These are phyloP conservation scores for Mortierella polycephala DNA, from an alignment of 371 early-diverging fungal species.

Conservation along the genomic window DNA sequence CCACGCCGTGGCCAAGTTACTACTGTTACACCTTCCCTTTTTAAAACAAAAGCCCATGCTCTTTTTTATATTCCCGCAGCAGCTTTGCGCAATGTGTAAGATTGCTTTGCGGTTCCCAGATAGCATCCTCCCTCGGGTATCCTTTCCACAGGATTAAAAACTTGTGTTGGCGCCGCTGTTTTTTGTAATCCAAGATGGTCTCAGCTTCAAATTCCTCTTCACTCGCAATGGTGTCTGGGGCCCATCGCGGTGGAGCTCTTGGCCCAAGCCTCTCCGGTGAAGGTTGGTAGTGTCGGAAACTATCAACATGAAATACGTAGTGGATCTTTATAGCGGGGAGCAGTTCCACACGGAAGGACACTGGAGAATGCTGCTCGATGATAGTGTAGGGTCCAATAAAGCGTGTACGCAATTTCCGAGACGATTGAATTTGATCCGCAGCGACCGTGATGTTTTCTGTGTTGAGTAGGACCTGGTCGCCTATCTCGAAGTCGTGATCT, in stretches of 20 bases:
- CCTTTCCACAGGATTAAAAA: slow-evolving; percentile 4
- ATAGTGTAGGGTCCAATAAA: slow-evolving; percentile 3
- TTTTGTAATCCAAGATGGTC: slow-evolving; percentile 4
- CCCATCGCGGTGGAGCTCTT: neutral
- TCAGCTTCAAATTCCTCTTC: slow-evolving; percentile 22
- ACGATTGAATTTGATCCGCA: neutral
- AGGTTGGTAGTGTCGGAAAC: neutral
- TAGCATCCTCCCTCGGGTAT: neutral
- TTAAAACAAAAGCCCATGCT: neutral
- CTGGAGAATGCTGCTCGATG: slow-evolving; percentile 4
- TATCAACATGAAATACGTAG: slow-evolving; percentile 13
- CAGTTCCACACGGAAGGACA: slow-evolving; percentile 13
- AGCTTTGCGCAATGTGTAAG: neutral
- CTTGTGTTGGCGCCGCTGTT: neutral
- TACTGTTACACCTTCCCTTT: too few species aligned
- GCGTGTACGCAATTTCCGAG: neutral
- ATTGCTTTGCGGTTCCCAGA: neutral
- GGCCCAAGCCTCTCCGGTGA: neutral
- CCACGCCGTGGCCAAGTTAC: too few species aligned
- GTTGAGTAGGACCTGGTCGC: slow-evolving; percentile 12
- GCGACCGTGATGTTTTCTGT: slow-evolving; percentile 14
- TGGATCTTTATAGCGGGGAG: slow-evolving; percentile 3
- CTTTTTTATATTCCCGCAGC: neutral
- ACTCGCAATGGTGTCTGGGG: slow-evolving; percentile 13
- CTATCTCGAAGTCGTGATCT: slow-evolving; percentile 13